These are phyloP conservation scores for Akanthomyces muscarius DNA, from an alignment of 2,329 filamentous ascomycete species.

Conservation along the genomic window DNA sequence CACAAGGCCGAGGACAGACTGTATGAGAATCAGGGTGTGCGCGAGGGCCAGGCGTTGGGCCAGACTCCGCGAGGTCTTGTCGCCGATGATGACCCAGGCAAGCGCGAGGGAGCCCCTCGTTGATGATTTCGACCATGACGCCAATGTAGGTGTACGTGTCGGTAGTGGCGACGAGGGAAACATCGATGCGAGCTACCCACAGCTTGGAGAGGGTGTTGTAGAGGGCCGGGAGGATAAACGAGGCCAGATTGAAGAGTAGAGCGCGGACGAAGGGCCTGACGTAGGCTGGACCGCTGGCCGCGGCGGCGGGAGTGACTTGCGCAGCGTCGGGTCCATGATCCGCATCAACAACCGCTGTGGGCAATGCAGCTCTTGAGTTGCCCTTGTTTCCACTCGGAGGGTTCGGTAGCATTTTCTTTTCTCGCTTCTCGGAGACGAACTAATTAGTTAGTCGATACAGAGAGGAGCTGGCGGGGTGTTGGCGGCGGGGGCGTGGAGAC, in stretches of 20 bases:
- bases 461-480: too few species aligned
- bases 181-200: constrained; percentile 65
- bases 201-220: constrained; percentile 65
- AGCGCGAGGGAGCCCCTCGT: constrained; percentile 66
- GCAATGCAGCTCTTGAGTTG: not conserved
- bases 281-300: constrained; percentile 5
- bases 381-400: not conserved
- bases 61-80: constrained; percentile 51
- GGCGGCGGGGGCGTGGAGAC: constrained; percentile 13
- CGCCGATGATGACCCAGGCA: constrained; percentile 65
- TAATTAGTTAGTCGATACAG: too few species aligned
- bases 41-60: constrained; percentile 53
- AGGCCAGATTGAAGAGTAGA: constrained; percentile 57
- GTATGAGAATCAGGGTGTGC: constrained; percentile 60
- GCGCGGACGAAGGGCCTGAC: constrained; percentile 37
- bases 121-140: constrained; percentile 63
- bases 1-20: constrained; percentile 52
- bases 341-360: not conserved
- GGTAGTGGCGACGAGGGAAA: constrained; percentile 38
- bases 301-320: not conserved
- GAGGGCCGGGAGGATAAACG: constrained; percentile 63
- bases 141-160: constrained; percentile 64
- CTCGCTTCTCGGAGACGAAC: not conserved
- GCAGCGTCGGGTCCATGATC: not conserved
- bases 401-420: not conserved